phyloP scores from a whole-genome alignment of 2,329 filamentous ascomycete species.

The Botryotinia convoluta region DNA sequence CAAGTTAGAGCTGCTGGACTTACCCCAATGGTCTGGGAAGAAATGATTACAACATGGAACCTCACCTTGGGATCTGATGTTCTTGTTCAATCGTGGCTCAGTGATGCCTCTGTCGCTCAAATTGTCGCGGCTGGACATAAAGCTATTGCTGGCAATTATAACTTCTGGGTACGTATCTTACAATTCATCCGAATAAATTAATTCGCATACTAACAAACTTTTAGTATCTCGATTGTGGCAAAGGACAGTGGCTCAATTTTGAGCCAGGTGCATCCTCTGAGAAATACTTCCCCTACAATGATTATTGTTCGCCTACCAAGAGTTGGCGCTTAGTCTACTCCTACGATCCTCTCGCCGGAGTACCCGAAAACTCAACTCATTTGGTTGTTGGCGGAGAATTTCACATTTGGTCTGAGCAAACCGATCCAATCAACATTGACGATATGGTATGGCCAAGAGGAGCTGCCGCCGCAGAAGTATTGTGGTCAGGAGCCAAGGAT shows the following conservation, averaged over 20 bases:
- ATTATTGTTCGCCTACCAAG: slow-evolving; percentile 80
- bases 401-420: slow-evolving; percentile 77
- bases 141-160: slow-evolving; percentile 72
- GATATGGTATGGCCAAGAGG: slow-evolving; percentile 74
- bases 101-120: slow-evolving; percentile 55
- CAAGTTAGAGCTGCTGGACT: slow-evolving; percentile 63
- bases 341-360: slow-evolving; percentile 67
- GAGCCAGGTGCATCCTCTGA: slow-evolving; percentile 52
- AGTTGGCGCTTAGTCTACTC: slow-evolving; percentile 80
- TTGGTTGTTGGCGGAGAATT: slow-evolving; percentile 79
- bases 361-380: slow-evolving; percentile 59
- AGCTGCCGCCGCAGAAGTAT: slow-evolving; percentile 70
- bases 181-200: background rate
- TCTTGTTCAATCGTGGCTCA: slow-evolving; percentile 77
- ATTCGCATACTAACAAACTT: slow-evolving; percentile 24
- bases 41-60: slow-evolving; percentile 78
- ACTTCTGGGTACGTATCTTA: slow-evolving; percentile 62
- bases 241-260: slow-evolving; percentile 76
- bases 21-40: slow-evolving; percentile 81
- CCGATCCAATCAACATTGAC: slow-evolving; percentile 76
- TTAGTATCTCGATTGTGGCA: slow-evolving; percentile 79
- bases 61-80: slow-evolving; percentile 68
- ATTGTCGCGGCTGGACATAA: slow-evolving; percentile 64
- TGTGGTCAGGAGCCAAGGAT: slow-evolving; percentile 75
- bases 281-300: slow-evolving; percentile 65